These are phyloP conservation scores for Pyrus betulifolia DNA, from an alignment of 306 rosid species.

Conservation along the genomic window DNA sequence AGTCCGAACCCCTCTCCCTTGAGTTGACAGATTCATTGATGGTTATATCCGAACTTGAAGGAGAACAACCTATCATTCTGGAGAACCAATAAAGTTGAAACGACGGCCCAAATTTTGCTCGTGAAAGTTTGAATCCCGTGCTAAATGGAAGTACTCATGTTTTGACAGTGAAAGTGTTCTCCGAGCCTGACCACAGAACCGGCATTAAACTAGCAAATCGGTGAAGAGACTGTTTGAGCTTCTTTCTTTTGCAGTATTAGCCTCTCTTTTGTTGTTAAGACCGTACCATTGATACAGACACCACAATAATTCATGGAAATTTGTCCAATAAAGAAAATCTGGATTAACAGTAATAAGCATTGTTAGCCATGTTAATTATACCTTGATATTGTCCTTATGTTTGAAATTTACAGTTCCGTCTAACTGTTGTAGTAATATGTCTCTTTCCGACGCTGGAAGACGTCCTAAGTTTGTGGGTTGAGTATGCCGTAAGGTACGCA, in stretches of 20 bases:
- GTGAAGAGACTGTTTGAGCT: not conserved
- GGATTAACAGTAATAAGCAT: not conserved
- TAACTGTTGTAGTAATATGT: too few relatives aligned
- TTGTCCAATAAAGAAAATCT: not conserved
- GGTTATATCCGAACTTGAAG: slow-evolving; percentile 91
- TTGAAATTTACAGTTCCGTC: too few relatives aligned
- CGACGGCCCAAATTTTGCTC: not conserved
- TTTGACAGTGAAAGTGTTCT: not conserved
- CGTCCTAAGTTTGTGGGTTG: too few relatives aligned
- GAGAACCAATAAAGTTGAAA: slow-evolving; percentile 9
- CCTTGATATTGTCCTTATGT: not conserved
- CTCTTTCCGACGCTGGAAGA: too few relatives aligned
- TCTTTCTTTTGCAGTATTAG: too few relatives aligned
- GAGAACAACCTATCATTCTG: slow-evolving; percentile 58
- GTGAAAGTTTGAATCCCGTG: not conserved
- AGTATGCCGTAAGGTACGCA: too few relatives aligned
- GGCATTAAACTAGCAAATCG: not conserved
- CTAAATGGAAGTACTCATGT: not conserved
- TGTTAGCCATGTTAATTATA: not conserved
- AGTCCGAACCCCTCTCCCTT: slow-evolving; percentile 75
- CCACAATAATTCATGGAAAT: not conserved
- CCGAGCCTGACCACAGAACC: not conserved
- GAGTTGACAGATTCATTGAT: slow-evolving; percentile 68
- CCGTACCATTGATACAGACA: not conserved
- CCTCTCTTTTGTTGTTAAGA: too few relatives aligned